Conservation (phyloP, 306 rosid genomes). For the Acacia crassicarpa region DNA sequence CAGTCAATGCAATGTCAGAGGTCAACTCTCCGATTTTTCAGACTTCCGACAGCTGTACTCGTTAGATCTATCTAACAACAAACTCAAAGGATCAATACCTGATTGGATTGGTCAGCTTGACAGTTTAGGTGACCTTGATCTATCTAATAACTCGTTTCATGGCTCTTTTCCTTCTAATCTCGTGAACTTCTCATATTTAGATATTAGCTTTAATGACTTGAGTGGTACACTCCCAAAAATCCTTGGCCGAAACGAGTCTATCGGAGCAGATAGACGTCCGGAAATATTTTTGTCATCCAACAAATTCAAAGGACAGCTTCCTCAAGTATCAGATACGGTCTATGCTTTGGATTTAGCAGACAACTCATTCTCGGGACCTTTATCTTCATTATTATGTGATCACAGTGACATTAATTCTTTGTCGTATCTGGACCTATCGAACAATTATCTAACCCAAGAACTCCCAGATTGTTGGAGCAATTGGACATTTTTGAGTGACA, state of each 20-base stretch:
- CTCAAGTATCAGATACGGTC: background rate
- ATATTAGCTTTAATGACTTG: too few relatives aligned
- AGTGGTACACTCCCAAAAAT: too few relatives aligned
- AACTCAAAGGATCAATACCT: background rate
- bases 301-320: background rate
- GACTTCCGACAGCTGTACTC: background rate
- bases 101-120: background rate
- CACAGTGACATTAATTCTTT: background rate
- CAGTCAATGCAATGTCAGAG: background rate
- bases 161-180: background rate
- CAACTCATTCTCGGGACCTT: background rate
- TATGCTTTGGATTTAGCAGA: background rate
- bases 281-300: background rate
- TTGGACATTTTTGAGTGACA: background rate
- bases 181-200: background rate
- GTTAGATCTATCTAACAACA: background rate
- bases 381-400: background rate
- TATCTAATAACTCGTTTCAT: background rate
- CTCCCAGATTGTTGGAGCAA: background rate
- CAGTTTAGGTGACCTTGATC: background rate
- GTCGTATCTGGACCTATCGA: background rate
- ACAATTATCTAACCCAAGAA: background rate
- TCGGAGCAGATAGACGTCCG: background rate
- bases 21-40: background rate
- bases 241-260: background rate